Evolutionary conservation across 108 stramenopile genomes (phyloP).

Genomic region (Skeletonema tropicum): DNA sequence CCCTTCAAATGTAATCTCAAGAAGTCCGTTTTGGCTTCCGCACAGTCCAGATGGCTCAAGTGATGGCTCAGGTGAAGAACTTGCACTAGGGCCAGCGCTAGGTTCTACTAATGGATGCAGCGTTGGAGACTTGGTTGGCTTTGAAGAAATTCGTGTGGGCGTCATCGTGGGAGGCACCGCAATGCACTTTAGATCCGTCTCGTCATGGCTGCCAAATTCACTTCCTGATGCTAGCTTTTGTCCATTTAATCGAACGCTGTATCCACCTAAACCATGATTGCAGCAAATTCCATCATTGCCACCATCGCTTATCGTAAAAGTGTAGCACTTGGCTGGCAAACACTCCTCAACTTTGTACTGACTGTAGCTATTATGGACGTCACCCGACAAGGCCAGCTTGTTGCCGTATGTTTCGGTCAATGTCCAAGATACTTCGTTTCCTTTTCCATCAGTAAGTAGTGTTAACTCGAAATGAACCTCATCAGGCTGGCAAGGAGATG

Average conservation of each 20-base stretch:
- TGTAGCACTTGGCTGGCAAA: conserved; percentile 38
- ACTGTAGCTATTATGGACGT: conserved; percentile 14
- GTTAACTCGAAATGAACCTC: conserved; percentile 39
- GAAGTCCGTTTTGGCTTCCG: conserved; percentile 5
- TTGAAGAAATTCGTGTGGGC: conserved; percentile 26
- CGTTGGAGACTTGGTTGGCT: conserved; percentile 21
- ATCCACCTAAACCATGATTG: conserved; percentile 25
- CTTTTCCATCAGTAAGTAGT: conserved; percentile 35
- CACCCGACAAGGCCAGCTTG: conserved; percentile 22
- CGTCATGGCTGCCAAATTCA: conserved; percentile 24
- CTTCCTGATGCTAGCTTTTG: conserved; percentile 34
- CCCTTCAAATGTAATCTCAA: conserved; percentile 31
- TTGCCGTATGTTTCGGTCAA: conserved; percentile 13
- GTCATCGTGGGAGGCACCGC: conserved; percentile 15
- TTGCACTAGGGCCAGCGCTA: conserved; percentile 8
- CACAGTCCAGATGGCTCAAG: conserved; percentile 5
- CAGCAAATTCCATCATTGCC: conserved; percentile 50
- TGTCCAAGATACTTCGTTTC: conserved; percentile 33
- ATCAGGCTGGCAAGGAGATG: conserved; percentile 34
- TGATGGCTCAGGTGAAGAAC: conserved; percentile 2
- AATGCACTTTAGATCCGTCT: conserved; percentile 14
- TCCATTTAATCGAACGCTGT: conserved; percentile 39
- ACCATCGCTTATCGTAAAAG: conserved; percentile 26
- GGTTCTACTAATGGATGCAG: conserved; percentile 8
- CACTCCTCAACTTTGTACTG: conserved; percentile 20